Conservation (phyloP, 768 basidiomycete genomes). For the Kwoniella bestiolae region DNA sequence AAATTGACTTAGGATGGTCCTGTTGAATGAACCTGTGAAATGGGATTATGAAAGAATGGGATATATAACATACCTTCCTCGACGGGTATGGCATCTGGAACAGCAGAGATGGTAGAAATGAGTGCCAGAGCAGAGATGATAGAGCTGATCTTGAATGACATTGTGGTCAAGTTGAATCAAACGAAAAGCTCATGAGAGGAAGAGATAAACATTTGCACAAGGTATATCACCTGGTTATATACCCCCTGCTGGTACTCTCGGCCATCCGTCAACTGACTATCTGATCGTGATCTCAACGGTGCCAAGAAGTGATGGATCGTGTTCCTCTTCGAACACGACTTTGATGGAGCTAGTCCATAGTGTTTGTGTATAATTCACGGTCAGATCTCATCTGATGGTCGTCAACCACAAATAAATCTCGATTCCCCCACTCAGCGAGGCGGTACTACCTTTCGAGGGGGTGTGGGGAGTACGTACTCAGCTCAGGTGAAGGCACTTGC, state of each 20-base stretch:
- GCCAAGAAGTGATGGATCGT: background rate
- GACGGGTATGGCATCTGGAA: background rate
- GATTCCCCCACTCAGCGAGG: background rate
- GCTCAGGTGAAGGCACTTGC: background rate
- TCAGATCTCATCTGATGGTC: background rate
- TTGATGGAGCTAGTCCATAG: background rate
- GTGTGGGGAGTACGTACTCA: background rate
- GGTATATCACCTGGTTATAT: no score
- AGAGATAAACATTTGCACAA: no score
- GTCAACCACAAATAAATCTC: background rate
- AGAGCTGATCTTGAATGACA: conserved; percentile 1
- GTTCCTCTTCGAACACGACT: background rate
- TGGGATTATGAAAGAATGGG: no score
- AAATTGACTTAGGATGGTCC: no score
- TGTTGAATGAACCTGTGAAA: no score
- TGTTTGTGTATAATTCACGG: background rate
- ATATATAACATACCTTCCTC: background rate
- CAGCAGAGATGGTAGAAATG: background rate
- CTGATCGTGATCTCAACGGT: background rate
- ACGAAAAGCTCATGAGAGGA: no score
- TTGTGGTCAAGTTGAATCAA: background rate
- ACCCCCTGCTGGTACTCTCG: no score
- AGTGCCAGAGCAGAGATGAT: background rate
- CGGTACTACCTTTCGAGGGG: background rate
- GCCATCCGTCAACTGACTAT: background rate